Conservation (phyloP, 2,329 filamentous ascomycete species). For the Fusarium bulbicola region DNA sequence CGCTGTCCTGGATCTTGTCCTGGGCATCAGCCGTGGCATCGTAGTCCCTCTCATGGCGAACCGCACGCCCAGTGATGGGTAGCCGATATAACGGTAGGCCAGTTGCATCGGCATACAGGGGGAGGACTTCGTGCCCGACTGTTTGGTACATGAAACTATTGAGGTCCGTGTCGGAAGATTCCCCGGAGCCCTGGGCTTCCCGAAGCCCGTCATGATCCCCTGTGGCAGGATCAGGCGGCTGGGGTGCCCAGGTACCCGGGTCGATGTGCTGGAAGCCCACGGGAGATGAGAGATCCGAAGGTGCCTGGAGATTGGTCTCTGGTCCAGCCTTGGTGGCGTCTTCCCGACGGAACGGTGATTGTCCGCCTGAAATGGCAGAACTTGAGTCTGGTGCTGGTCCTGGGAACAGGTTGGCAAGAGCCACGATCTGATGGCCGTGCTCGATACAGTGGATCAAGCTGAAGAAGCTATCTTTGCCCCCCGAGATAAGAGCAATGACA, state of each 20-base stretch:
- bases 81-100: constrained; percentile 85
- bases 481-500: constrained; percentile 92
- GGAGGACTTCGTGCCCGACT: constrained; percentile 86
- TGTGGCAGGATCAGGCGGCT: neutral
- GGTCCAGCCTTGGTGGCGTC: constrained; percentile 20
- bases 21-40: constrained; percentile 41
- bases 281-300: constrained; percentile 20
- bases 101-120: constrained; percentile 82
- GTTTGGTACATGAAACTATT: constrained; percentile 99
- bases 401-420: constrained; percentile 86
- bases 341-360: constrained; percentile 17
- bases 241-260: constrained; percentile 33
- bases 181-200: constrained; percentile 9
- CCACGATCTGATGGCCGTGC: constrained; percentile 86
- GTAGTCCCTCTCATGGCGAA: constrained; percentile 79
- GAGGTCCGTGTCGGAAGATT: constrained; percentile 62
- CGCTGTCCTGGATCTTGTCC: constrained; percentile 49
- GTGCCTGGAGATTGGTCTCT: constrained; percentile 1
- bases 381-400: constrained; percentile 14
- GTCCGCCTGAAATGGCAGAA: constrained; percentile 9
- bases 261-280: constrained; percentile 36
- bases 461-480: constrained; percentile 97
- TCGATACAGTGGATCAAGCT: constrained; percentile 88
- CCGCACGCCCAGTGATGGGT: constrained; percentile 75
- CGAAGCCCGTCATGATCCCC: constrained; percentile 7